phyloP scores from a whole-genome alignment of 2,329 filamentous ascomycete species.

The Hysterium pulicare region DNA sequence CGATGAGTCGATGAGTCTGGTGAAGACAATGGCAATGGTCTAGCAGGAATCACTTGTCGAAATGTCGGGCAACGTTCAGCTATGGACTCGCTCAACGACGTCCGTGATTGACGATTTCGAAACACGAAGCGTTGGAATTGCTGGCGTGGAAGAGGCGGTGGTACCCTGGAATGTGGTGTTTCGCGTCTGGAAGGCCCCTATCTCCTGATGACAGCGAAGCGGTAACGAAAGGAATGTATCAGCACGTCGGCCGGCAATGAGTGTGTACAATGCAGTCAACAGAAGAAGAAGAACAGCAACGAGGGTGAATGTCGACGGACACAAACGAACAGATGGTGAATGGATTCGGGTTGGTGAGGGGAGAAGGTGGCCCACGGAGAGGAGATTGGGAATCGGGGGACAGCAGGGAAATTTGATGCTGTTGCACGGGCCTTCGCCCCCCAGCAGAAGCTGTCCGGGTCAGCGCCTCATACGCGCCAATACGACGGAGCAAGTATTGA shows the following conservation, averaged over 20 bases:
- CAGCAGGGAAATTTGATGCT: too few relatives aligned
- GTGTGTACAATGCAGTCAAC: neutral
- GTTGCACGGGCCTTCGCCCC: too few relatives aligned
- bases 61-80: slow-evolving; percentile 6
- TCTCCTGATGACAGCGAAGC: slow-evolving; percentile 15
- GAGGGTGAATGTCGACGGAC: slow-evolving; percentile 7
- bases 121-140: slow-evolving; percentile 36
- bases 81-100: slow-evolving; percentile 35
- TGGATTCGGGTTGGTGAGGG: neutral
- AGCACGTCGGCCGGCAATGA: slow-evolving; percentile 1
- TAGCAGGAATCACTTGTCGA: neutral
- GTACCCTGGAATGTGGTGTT: slow-evolving; percentile 33
- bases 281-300: slow-evolving; percentile 8
- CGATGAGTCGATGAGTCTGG: neutral
- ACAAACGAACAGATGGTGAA: slow-evolving; percentile 5
- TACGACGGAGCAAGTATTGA: too few relatives aligned
- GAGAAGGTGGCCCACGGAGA: too few relatives aligned
- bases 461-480: too few relatives aligned
- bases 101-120: slow-evolving; percentile 26
- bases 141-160: slow-evolving; percentile 12
- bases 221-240: slow-evolving; percentile 24
- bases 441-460: too few relatives aligned
- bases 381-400: too few relatives aligned
- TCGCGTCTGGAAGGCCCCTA: slow-evolving; percentile 28
- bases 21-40: slow-evolving; percentile 2